These are phyloP conservation scores for Podila clonocystis DNA, from an alignment of 192 early-diverging fungal species.

Conservation along the genomic window DNA sequence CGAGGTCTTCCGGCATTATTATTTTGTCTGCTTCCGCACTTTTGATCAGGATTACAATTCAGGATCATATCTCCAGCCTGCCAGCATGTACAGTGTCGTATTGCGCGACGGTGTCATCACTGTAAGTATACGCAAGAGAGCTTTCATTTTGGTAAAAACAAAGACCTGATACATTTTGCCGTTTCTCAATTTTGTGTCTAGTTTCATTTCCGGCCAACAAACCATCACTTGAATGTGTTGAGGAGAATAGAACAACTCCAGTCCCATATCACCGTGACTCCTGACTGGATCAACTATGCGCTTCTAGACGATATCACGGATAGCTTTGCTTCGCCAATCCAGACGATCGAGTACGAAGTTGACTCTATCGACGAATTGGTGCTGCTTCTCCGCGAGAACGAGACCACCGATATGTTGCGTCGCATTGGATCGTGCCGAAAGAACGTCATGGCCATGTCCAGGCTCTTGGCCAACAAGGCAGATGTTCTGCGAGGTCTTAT, in stretches of 20 bases:
- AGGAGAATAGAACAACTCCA: conserved; percentile 83
- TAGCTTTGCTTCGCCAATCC: conserved; percentile 84
- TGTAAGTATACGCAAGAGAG: conserved; percentile 31
- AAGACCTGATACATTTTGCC: not conserved
- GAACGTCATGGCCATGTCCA: conserved; percentile 71
- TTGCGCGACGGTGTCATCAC: conserved; percentile 73
- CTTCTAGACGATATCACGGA: conserved; percentile 95
- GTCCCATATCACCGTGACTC: conserved; percentile 84
- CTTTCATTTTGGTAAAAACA: not conserved
- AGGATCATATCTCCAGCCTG: conserved; percentile 68
- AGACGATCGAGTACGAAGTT: conserved; percentile 91
- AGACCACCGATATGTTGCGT: conserved; percentile 80
- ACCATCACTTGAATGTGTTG: conserved; percentile 86
- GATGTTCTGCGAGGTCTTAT: conserved; percentile 78
- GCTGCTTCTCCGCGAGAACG: conserved; percentile 87
- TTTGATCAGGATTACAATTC: conserved; percentile 72
- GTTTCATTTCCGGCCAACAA: conserved; percentile 82
- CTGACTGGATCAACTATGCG: conserved; percentile 96
- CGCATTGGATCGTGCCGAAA: conserved; percentile 78
- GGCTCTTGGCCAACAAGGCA: conserved; percentile 72
- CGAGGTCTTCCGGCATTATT: conserved; percentile 86
- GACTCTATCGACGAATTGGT: conserved; percentile 95
- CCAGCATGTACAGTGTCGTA: conserved; percentile 72
- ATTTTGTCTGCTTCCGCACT: conserved; percentile 87
- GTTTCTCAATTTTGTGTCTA: conserved; percentile 15